Evolutionary conservation across 768 basidiomycete species (phyloP), one percentile per base, ranked within the genome.

Genomic region (Paxillus ammoniavirescens): DNA sequence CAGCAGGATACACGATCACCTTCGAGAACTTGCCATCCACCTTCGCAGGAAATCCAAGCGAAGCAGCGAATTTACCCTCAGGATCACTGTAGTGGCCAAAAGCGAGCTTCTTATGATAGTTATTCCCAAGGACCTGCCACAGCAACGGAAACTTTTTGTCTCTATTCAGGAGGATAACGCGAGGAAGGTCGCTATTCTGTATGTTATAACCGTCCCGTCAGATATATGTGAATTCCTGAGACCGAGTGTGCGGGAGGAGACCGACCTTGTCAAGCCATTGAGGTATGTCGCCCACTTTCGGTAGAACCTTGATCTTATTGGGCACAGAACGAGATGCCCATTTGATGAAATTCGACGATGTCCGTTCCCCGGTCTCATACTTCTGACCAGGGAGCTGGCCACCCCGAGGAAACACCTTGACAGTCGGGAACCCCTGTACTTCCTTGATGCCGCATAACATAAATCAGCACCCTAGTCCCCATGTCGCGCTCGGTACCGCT

Each of bases 401-500:
- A 8, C 93, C 94, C 40, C 87, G 80, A 10, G 94, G 92, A 74
- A 87, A 98, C 2, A 87, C 84, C 75, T 98, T 98, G 68, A 98
- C 76, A 3, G 94, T 97, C 2, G 94, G 94, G 80, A 94, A 98
- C 2, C 94, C 94, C 71, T 94, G 77, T 18, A 97, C 82, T 13
- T 84, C 84, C 81, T 86, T 57, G 12, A 31, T 10, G 41, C 37
- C 17, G 5, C 35, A 35, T 5, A n/a, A 15, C 18, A 30, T n/a
- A 28, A 18, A 18, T 42, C 23, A 45, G 42, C 15, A 26, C 36
- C 37, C 21, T 23, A 49, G 18, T 45, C 18, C 12, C 35, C 35
- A 3, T 31, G 2, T 35, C 33, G 10, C 33, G 10, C 13, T 12
- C 33, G 4, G 33, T 13, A 35, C 15, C 31, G 17, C 12, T 15